These are phyloP conservation scores for Blastobotrys elegans DNA, from an alignment of 1,139 yeast species.

Conservation along the genomic window DNA sequence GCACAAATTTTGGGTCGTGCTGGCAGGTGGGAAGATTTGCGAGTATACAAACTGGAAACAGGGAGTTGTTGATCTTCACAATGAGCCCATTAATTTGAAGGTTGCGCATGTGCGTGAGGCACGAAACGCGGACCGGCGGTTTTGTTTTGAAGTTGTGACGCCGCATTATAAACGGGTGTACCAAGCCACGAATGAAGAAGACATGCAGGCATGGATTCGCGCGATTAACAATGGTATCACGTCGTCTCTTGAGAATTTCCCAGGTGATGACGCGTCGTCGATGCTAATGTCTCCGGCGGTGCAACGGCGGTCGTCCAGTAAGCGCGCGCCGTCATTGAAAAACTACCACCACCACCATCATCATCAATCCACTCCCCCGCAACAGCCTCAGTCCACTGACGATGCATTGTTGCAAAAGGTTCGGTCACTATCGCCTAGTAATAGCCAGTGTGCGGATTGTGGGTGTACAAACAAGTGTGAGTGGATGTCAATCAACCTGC, in stretches of 20 bases:
- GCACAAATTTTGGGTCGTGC: slow-evolving; percentile 89
- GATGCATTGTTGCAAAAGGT: slow-evolving; percentile 8
- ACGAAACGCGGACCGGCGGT: slow-evolving; percentile 43
- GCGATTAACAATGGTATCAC: slow-evolving; percentile 42
- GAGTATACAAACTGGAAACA: slow-evolving; percentile 83
- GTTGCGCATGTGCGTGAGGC: slow-evolving; percentile 59
- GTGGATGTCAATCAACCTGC: slow-evolving; percentile 78
- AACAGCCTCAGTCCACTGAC: neutral
- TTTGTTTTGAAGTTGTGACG: slow-evolving; percentile 74
- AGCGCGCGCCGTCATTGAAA: slow-evolving; percentile 4
- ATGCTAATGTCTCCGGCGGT: neutral
- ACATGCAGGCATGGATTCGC: slow-evolving; percentile 65
- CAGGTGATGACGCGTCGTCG: neutral
- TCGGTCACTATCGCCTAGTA: slow-evolving; percentile 40
- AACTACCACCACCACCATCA: neutral
- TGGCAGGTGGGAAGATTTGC: slow-evolving; percentile 58
- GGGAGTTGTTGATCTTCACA: slow-evolving; percentile 52
- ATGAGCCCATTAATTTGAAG: slow-evolving; percentile 68
- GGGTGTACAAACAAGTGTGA: slow-evolving; percentile 61
- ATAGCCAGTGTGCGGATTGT: slow-evolving; percentile 75
- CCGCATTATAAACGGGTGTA: slow-evolving; percentile 68
- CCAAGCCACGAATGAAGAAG: slow-evolving; percentile 71
- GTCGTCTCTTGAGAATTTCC: slow-evolving; percentile 27
- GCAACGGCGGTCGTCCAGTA: slow-evolving; percentile 1
- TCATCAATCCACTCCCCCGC: neutral